Percentiles rank a stretch among this genome's conserved stretches.
Evolutionary conservation across 73 alveolate genomes (phyloP).

Genomic region (Symbiodinium pilosum): DNA sequence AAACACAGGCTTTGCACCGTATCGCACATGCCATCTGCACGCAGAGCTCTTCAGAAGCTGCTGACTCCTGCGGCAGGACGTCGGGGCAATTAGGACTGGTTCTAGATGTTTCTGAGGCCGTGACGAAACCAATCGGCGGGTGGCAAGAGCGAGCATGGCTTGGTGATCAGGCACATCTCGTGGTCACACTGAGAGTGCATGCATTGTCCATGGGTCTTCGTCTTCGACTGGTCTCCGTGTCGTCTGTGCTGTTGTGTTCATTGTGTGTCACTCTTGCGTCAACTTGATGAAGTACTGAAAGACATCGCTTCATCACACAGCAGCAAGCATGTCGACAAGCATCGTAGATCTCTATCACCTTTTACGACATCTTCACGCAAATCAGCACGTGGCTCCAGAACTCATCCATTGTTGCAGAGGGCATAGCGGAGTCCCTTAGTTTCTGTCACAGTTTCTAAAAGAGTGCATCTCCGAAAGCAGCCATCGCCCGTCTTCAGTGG

Average conservation of each 20-base stretch:
- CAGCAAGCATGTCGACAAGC: too few species aligned
- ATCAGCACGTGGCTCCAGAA: conserved; percentile 76
- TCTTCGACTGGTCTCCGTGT: too few species aligned
- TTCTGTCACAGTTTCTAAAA: background rate
- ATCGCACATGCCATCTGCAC: background rate
- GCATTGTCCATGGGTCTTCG: too few species aligned
- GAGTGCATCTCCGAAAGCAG: too few species aligned
- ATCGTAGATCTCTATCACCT: too few species aligned
- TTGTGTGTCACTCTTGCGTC: background rate
- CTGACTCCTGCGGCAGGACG: background rate
- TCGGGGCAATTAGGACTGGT: too few species aligned
- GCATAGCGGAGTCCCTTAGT: conserved; percentile 61
- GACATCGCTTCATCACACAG: too few species aligned
- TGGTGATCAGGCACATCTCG: too few species aligned
- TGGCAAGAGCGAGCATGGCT: background rate
- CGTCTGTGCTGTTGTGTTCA: too few species aligned
- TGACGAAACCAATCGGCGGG: background rate
- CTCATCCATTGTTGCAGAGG: conserved; percentile 86
- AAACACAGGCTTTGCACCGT: background rate
- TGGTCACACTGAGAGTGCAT: too few species aligned
- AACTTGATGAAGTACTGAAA: background rate
- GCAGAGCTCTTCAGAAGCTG: background rate
- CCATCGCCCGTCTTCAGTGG: background rate
- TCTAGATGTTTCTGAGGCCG: background rate
- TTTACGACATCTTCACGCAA: conserved; percentile 41